Evolutionary conservation across 2,329 filamentous ascomycete genomes (phyloP).

Genomic region (Xenoacremonium recifei): DNA sequence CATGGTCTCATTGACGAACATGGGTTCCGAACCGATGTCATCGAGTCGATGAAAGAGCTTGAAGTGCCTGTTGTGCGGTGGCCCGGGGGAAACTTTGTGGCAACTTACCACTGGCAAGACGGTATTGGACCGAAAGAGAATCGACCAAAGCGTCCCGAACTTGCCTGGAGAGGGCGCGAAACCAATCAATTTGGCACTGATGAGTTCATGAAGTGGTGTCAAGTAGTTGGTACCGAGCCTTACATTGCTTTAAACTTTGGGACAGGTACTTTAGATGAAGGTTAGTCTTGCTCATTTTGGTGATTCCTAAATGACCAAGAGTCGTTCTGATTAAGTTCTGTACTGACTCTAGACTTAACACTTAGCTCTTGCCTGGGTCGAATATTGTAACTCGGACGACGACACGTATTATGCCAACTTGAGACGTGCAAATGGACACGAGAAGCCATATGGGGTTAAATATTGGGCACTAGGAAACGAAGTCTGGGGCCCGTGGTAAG

Average conservation of each 20-base stretch:
- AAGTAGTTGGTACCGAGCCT: slow-evolving; percentile 68
- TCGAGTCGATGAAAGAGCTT: slow-evolving; percentile 69
- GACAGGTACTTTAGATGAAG: slow-evolving; percentile 50
- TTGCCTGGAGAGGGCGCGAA: slow-evolving; percentile 75
- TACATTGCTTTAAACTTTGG: slow-evolving; percentile 80
- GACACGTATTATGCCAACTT: slow-evolving; percentile 80
- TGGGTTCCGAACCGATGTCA: slow-evolving; percentile 75
- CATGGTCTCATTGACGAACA: slow-evolving; percentile 67
- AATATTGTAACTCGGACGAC: slow-evolving; percentile 75
- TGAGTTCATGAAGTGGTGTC: slow-evolving; percentile 80
- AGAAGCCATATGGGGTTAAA: slow-evolving; percentile 73
- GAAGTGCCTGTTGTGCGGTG: slow-evolving; percentile 75
- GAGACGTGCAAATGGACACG: slow-evolving; percentile 69
- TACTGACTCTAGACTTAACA: too few relatives aligned
- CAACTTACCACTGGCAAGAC: slow-evolving; percentile 82
- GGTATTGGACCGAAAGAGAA: slow-evolving; percentile 70
- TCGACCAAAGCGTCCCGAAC: slow-evolving; percentile 56
- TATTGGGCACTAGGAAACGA: slow-evolving; percentile 84
- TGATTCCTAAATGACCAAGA: too few relatives aligned
- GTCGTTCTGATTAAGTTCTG: too few relatives aligned
- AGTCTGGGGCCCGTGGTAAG: slow-evolving; percentile 58
- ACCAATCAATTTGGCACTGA: slow-evolving; percentile 79
- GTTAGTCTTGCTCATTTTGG: too few relatives aligned
- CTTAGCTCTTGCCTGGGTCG: slow-evolving; percentile 79
- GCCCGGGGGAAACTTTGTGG: slow-evolving; percentile 81